Percentiles rank a stretch among this genome's conserved stretches.
Evolutionary conservation across 2,329 filamentous ascomycete genomes (phyloP).

Genomic region (Penicillium sp.): DNA sequence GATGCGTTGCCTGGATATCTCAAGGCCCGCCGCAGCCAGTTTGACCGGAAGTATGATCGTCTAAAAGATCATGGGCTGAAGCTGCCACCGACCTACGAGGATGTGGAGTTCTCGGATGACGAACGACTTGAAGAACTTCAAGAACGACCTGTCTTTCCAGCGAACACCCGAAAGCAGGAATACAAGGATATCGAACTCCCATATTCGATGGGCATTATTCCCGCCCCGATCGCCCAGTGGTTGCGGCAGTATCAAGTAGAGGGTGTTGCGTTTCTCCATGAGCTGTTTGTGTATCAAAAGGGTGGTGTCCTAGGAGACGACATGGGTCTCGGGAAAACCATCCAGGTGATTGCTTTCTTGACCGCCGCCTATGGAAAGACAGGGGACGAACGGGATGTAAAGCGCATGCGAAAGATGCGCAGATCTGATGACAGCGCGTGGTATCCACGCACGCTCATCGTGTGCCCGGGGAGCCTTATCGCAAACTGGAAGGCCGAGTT

Average conservation of each 20-base stretch:
- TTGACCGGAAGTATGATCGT: conserved; percentile 60
- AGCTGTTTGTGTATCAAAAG: conserved; percentile 84
- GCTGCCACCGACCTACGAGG: conserved; percentile 73
- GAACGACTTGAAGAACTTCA: conserved; percentile 59
- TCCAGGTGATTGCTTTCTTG: conserved; percentile 91
- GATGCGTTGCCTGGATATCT: conserved; percentile 70
- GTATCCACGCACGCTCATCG: conserved; percentile 81
- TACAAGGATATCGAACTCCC: conserved; percentile 74
- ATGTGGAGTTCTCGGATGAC: conserved; percentile 72
- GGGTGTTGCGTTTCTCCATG: conserved; percentile 80
- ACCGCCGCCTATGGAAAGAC: conserved; percentile 92
- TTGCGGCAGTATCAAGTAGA: conserved; percentile 87
- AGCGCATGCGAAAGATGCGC: conserved; percentile 83
- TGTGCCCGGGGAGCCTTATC: conserved; percentile 86
- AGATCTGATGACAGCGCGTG: conserved; percentile 58
- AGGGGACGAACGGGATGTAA: conserved; percentile 78
- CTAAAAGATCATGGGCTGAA: conserved; percentile 68
- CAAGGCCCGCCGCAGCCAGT: conserved; percentile 62
- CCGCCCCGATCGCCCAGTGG: conserved; percentile 85
- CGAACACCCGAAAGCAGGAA: conserved; percentile 59
- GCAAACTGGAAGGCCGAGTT: conserved; percentile 89
- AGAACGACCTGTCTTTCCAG: conserved; percentile 68
- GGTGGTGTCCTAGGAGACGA: conserved; percentile 92
- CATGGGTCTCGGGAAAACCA: conserved; percentile 96
- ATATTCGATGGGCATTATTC: conserved; percentile 76